Evolutionary conservation across 2,329 filamentous ascomycete species (phyloP), one percentile per base, ranked within the genome.

Genomic region (Colletotrichum noveboracense): DNA sequence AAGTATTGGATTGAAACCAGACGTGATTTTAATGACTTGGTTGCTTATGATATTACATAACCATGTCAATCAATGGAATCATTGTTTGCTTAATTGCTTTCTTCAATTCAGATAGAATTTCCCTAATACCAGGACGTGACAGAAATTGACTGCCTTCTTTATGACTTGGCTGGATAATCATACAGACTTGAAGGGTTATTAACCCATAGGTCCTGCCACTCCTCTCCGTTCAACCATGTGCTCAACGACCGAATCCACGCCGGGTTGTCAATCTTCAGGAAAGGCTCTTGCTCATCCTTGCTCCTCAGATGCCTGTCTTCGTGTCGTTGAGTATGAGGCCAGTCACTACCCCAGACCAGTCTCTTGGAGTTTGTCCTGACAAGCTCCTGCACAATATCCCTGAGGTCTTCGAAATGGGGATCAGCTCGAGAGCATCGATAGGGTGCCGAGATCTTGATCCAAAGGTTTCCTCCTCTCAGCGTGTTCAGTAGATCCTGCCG

Each of bases 51-150:
- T 5, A 38, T 38, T 8, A n/a, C 12, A 0, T n/a, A 43, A 38
- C 5, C 0, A 2, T 43, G 24, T 24, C 38, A 18, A 18, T n/a
- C 0, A 3, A n/a, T n/a, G 18, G 38, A 0, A 10, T 0, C 18
- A 4, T 9, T 18, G 18, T 43, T 43, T 10, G 18, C 38, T 4
- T n/a, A 0, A n/a, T 48, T 0, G 38, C 18, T 18, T 48, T 48
- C 38, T 48, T 0, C 0, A 6, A 48, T n/a, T 48, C 0, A n/a
- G 16, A n/a, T 2, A 4, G 38, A n/a, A 48, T 6, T n/a, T 1
- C 4, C 38, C 0, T 2, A 0, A 48, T 48, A 0, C 43, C 10
- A 48, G 0, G 43, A 58, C 9, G 24, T 13, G 0, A 26, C 55
- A 28, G 43, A 48, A 4, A 13, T 1, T 0, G 10, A 21, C 18